Base-by-base conservation (phyloP, 176 grass and related monocot genomes). In the Paspalum notatum region DNA sequence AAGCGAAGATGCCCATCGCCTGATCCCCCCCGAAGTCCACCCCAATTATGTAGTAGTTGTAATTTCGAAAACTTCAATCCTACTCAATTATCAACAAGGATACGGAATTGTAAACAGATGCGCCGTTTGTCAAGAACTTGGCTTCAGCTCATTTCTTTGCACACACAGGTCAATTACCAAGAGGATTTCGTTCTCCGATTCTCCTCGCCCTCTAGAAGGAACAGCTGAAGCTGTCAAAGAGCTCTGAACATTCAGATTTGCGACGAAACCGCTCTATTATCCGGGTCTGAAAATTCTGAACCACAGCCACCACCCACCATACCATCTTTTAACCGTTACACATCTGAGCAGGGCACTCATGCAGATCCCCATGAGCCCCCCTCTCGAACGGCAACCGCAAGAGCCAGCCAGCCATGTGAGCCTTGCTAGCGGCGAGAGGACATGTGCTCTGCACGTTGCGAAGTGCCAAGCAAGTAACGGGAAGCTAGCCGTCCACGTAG, bases 381-480 rank as follows among this genome's bases (percentile, higher is more conserved):
- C 32, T 3, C 32, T 3, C 32, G 32, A 3, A 32, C 32, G 32
- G 32, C 32, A 32, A 32, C 32, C 2, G 32, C 32, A 32, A 32
- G 32, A 32, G 32, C 2, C 32, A 2, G 32, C 32, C 32, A 32
- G 32, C 32, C 32, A 32, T 32, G 38, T 40, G 61, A 75, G 43
- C 42, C 17, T 78, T 26, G 39, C 5, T 13, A 45, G 12, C 39
- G 12, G 47, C 57, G 50, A 3, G 68, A 20, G 74, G 7, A 72
- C 82, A 85, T 77, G 82, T 89, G 87, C 71, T 0, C 17, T 13
- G 72, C 87, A 89, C 83, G 87, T 77, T 82, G 82, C 56, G 56
- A 76, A 84, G 71, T 64, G 82, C 71, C 64, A 63, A 81, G 55
- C 65, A 80, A 85, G 83, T 66, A 71, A 77, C 71, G 82, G 64